These are phyloP conservation scores for Sergeia podlipaevii DNA, from an alignment of 208 protist genomes.

Conservation along the genomic window DNA sequence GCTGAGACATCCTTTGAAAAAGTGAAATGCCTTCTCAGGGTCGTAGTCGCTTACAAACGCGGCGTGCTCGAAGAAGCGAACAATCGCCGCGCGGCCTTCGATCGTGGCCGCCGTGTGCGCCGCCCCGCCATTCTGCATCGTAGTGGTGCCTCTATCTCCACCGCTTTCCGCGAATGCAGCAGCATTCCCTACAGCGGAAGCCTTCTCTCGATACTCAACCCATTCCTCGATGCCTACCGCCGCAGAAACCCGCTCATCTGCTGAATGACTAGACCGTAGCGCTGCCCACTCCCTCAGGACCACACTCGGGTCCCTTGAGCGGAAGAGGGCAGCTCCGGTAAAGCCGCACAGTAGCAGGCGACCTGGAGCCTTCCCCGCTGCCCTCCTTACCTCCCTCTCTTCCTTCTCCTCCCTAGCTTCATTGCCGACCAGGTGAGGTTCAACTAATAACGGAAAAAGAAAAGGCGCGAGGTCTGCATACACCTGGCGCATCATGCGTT, in stretches of 20 bases:
- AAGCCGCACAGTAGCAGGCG: slow-evolving; percentile 54
- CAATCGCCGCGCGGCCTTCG: slow-evolving; percentile 33
- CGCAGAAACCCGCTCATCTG: slow-evolving; percentile 12
- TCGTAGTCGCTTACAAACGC: slow-evolving; percentile 23
- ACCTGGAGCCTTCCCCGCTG: slow-evolving; percentile 9
- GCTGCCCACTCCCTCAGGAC: slow-evolving; percentile 11
- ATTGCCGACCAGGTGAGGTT: too few relatives aligned
- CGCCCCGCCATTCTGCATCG: slow-evolving; percentile 14
- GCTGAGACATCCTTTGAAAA: slow-evolving; percentile 46
- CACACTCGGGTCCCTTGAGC: slow-evolving; percentile 10
- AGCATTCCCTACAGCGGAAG: background rate
- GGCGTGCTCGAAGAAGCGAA: slow-evolving; percentile 48
- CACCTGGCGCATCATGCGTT: slow-evolving; percentile 46
- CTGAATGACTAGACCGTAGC: background rate
- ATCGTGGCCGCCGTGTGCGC: slow-evolving; percentile 6
- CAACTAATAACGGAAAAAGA: slow-evolving; percentile 12
- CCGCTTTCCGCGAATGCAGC: slow-evolving; percentile 1
- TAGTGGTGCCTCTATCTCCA: slow-evolving; percentile 8
- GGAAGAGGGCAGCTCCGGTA: slow-evolving; percentile 50
- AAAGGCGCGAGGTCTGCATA: slow-evolving; percentile 39
- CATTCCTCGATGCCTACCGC: slow-evolving; percentile 41
- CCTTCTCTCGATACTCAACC: slow-evolving; percentile 26
- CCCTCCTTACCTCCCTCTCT: too few relatives aligned
- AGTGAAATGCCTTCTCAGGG: slow-evolving; percentile 5
- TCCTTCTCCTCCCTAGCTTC: too few relatives aligned